Percentiles rank a stretch among this genome's conserved stretches.
These are phyloP conservation scores for Fusarium tupiense DNA, from an alignment of 2,329 filamentous ascomycete species.

Conservation along the genomic window DNA sequence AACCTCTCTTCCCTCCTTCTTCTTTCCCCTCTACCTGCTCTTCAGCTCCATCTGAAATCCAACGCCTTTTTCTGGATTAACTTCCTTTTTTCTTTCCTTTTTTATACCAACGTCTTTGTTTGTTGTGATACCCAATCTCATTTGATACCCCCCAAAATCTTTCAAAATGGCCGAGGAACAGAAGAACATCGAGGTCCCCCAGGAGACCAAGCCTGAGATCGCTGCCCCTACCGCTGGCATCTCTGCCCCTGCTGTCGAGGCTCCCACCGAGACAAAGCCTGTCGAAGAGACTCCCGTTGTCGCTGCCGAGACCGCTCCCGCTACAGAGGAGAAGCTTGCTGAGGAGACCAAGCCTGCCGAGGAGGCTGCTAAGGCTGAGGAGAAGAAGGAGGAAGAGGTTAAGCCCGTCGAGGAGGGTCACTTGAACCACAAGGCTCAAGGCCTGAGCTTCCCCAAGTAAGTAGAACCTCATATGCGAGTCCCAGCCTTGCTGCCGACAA, in stretches of 20 bases:
- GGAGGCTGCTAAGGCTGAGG: conserved; percentile 53
- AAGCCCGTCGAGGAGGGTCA: conserved; percentile 84
- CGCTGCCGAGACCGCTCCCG: conserved; percentile 48
- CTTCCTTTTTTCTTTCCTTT: conserved; percentile 48
- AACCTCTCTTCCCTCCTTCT: conserved; percentile 42
- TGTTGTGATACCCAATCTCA: conserved; percentile 63
- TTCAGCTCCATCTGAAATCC: conserved; percentile 45
- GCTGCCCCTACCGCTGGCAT: conserved; percentile 28
- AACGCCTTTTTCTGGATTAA: conserved; percentile 50
- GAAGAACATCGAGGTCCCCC: conserved; percentile 72
- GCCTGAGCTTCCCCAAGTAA: conserved; percentile 86
- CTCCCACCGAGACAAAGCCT: conserved; percentile 50
- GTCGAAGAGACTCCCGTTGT: conserved; percentile 49
- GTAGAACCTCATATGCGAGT: conserved; percentile 43
- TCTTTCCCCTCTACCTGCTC: conserved; percentile 48
- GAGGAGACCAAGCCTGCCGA: conserved; percentile 57
- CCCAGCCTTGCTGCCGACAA: background rate
- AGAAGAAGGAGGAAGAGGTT: conserved; percentile 62
- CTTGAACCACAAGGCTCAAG: conserved; percentile 89
- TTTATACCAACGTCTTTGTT: conserved; percentile 55
- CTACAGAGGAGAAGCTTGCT: conserved; percentile 54
- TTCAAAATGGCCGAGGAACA: conserved; percentile 77
- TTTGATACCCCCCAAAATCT: conserved; percentile 53
- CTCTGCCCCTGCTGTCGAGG: conserved; percentile 48
- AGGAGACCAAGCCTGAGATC: conserved; percentile 59